phyloP scores from a whole-genome alignment of 2,329 filamentous ascomycete species.

The Ophiostoma australiae region DNA sequence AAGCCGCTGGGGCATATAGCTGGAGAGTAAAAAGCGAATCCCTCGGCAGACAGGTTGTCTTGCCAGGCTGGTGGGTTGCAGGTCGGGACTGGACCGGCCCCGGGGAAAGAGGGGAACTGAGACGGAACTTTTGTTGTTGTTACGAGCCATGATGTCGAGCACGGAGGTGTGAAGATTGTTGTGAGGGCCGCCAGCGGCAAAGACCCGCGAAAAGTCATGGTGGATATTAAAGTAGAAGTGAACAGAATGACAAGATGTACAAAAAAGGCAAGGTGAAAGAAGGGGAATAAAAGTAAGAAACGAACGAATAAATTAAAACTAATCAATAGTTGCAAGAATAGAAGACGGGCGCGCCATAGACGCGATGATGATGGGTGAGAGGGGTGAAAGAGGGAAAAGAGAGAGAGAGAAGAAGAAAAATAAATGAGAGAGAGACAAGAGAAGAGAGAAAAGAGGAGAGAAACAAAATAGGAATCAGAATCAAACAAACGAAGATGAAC shows the following conservation, averaged over 20 bases:
- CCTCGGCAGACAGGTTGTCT: slow-evolving; percentile 34
- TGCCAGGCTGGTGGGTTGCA: slow-evolving; percentile 36
- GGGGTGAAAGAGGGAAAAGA: neutral
- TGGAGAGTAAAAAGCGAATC: slow-evolving; percentile 40
- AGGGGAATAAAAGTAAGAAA: neutral
- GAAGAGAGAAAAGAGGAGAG: neutral
- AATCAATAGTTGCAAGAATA: slow-evolving; percentile 10
- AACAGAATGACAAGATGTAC: neutral
- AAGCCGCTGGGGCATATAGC: slow-evolving; percentile 40
- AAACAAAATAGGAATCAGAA: neutral
- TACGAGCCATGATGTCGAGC: slow-evolving; percentile 39
- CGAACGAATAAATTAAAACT: neutral
- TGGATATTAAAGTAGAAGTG: neutral
- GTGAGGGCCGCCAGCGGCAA: slow-evolving; percentile 38
- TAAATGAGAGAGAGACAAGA: neutral
- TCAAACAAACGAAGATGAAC: neutral
- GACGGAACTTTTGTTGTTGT: slow-evolving; percentile 39
- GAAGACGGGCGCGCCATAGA: neutral
- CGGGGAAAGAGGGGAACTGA: slow-evolving; percentile 36
- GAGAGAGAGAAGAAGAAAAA: neutral
- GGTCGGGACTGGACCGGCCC: slow-evolving; percentile 31
- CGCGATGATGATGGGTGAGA: neutral
- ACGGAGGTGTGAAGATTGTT: slow-evolving; percentile 40
- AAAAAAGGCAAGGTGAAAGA: no score
- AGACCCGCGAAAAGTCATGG: slow-evolving; percentile 30